Evolutionary conservation across 306 rosid species (phyloP), one percentile per base, ranked within the genome.

Genomic region (Citrullus amarus): DNA sequence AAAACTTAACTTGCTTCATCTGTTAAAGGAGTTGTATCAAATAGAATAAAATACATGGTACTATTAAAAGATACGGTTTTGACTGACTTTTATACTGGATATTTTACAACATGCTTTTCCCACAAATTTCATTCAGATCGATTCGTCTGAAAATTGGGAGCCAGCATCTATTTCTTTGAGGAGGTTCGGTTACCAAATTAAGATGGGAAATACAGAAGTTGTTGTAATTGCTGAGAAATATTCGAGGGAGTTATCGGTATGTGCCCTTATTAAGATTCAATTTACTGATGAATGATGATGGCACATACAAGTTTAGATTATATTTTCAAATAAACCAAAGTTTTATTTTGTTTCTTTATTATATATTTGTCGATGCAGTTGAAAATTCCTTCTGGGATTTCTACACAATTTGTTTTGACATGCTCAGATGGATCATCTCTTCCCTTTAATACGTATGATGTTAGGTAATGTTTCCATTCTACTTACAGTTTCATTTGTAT

Each of bases 121-220:
- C 2, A 14, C 61, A 9, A 70, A 76, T 86, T 79, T 20, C 8
- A 94, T 22, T 22, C 22, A 22, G 98, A 84, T 81, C 81, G 97
- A 95, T 78, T 85, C 96, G 86, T 85, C 97, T 41, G 99, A 95
- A 66, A 90, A 85, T 81, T 95, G 96, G 96, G 97, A 95, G 84
- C 86, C 80, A 80, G 87, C 96, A 41, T 86, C 97, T 58, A 76
- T 95, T 51, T 73, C 67, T 82, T 86, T 95, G 82, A 85, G 89
- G 84, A 89, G 97, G 78, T 86, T 96, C 7, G 85, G 87, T 81
- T 95, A 86, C 88, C 97, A 86, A 82, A 87, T 92, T 69, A 87
- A 81, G 87, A 87, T 88, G 78, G 83, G 75, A 53, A 77, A 85
- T 62, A 83, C 88, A 46, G 97, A 91, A 81, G 76, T 81, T 78